Base-by-base conservation (phyloP, 2,329 filamentous ascomycete genomes). In the Hypoxylon sp. region DNA sequence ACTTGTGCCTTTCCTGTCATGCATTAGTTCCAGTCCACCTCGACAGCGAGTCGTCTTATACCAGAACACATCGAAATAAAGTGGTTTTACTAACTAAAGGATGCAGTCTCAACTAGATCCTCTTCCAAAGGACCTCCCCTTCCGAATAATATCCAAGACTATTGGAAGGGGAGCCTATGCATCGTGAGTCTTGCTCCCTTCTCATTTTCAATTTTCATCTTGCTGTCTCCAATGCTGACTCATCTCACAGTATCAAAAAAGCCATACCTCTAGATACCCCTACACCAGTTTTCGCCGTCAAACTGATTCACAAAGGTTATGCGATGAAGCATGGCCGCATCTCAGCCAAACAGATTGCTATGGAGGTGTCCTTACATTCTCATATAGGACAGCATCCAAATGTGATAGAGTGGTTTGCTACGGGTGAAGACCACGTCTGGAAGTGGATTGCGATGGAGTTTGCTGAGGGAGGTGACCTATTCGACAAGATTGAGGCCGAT, bases 401-500 rank as follows among this genome's bases (percentile, higher is more conserved):
- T 71, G 88, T 99, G 60, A 97, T 99, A 65, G 88, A 91, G 67
- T 97, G 91, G 81, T 91, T 95, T 63, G 87, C 88, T 30, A 89
- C 87, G 1, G 93, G 91, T 45, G 90, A 97, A 70, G 92, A 99
- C 69, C 67, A 79, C 0, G 75, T 87, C 12, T 99, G 94, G 93
- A 84, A 89, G 63, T 99, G 94, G 94, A 96, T 99, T 63, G 93
- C 92, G 27, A 97, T 99, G 91, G 94, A 99, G 72, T 88, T 90
- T 62, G 94, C 94, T 34, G 90, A 95, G 64, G 94, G 94, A 30
- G 94, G 94, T 7, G 94, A 99, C 69, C 79, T 99, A 5, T 99
- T 99, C 71, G 94, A 99, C 83, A 99, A 99, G 78, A 97, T 99
- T 63, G 95, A 99, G 74, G 92, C 94, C 12, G 94, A 99, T 71